Conservation (phyloP, 768 basidiomycete species). For the Galerina sulciceps region DNA sequence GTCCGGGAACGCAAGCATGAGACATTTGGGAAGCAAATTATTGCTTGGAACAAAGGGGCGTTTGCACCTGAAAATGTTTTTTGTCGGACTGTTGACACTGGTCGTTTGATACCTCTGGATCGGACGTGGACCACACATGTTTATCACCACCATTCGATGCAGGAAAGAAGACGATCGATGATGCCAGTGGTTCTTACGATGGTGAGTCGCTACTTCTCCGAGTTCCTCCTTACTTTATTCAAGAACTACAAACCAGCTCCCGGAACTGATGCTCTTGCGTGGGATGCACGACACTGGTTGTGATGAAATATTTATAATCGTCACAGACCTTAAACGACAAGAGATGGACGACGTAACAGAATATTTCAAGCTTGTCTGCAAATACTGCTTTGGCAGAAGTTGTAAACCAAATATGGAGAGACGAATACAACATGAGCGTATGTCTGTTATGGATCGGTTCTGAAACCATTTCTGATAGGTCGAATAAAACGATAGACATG, state of each 20-base stretch:
- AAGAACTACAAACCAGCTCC: slow-evolving; percentile 50
- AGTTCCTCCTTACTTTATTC: not conserved
- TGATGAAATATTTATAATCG: slow-evolving; percentile 79
- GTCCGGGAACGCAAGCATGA: slow-evolving; percentile 70
- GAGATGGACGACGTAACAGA: slow-evolving; percentile 84
- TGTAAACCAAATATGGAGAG: slow-evolving; percentile 71
- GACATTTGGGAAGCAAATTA: slow-evolving; percentile 48
- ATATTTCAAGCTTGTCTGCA: slow-evolving; percentile 78
- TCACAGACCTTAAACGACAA: slow-evolving; percentile 77
- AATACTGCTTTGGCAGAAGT: slow-evolving; percentile 61
- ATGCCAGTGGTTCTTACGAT: slow-evolving; percentile 83
- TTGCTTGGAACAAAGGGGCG: slow-evolving; percentile 71
- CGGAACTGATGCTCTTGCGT: slow-evolving; percentile 77
- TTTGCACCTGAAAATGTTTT: slow-evolving; percentile 83
- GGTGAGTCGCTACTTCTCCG: slow-evolving; percentile 43
- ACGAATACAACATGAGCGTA: slow-evolving; percentile 74
- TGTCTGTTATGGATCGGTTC: slow-evolving; percentile 28
- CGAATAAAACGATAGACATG: slow-evolving; percentile 48
- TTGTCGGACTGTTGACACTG: slow-evolving; percentile 78
- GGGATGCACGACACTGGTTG: slow-evolving; percentile 84
- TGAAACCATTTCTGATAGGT: slow-evolving; percentile 2
- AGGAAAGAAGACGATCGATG: slow-evolving; percentile 73
- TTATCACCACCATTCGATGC: slow-evolving; percentile 77
- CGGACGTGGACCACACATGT: slow-evolving; percentile 84
- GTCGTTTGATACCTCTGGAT: slow-evolving; percentile 78